Percentiles rank a stretch among this genome's conserved stretches.
These are phyloP conservation scores for Jatropha curcas DNA, from an alignment of 345 rosid species.

Conservation along the genomic window DNA sequence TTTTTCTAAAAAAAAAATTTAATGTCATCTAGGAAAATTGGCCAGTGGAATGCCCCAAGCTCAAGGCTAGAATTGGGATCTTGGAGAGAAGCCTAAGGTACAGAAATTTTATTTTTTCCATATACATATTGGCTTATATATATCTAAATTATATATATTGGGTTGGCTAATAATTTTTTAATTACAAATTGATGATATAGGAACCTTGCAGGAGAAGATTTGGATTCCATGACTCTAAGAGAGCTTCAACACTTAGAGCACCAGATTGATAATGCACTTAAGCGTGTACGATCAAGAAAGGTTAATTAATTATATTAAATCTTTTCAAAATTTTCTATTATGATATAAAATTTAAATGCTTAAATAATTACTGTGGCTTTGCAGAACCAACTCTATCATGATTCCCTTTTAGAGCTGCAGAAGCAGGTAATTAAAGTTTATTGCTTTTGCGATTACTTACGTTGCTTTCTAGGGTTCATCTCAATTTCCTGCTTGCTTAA, in stretches of 20 bases:
- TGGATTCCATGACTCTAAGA: conserved; percentile 58
- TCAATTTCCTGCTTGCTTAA: too few relatives aligned
- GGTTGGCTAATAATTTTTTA: not conserved
- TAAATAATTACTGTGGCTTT: not conserved
- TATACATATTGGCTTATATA: too few relatives aligned
- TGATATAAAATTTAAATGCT: too few relatives aligned
- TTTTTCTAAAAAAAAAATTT: too few relatives aligned
- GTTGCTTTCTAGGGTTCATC: too few relatives aligned
- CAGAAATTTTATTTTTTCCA: too few relatives aligned
- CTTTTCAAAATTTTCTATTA: not conserved
- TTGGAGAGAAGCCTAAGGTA: conserved; percentile 47
- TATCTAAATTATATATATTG: too few relatives aligned
- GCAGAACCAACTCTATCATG: conserved; percentile 74
- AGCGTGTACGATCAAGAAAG: conserved; percentile 71
- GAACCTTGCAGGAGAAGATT: conserved; percentile 61
- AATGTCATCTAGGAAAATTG: conserved; percentile 28
- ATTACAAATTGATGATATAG: conserved; percentile 32
- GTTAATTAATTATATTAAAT: conserved; percentile 21
- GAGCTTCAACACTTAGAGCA: conserved; percentile 81
- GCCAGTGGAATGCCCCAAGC: conserved; percentile 60
- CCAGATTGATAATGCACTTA: conserved; percentile 77
- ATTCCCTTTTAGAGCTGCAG: conserved; percentile 59
- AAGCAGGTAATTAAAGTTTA: conserved; percentile 57
- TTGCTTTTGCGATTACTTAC: too few relatives aligned
- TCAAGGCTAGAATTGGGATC: conserved; percentile 54